Base-by-base conservation (phyloP, 345 rosid species). In the Boechera stricta region DNA sequence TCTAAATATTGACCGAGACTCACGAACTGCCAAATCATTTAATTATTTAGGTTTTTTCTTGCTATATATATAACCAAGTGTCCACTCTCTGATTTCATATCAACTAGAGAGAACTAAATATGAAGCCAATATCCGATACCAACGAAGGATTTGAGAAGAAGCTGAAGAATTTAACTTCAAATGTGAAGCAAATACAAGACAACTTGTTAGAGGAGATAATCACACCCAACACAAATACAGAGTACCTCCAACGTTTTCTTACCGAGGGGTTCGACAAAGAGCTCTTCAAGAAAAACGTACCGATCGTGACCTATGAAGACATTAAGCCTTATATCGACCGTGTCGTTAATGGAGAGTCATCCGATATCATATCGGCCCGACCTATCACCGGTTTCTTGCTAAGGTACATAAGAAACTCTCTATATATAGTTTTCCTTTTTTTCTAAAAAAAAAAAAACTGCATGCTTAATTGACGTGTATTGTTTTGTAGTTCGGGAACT, bases 361-460 rank as follows among this genome's bases (percentile, higher is more conserved):
- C 97, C 0, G 68, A 82, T 13, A 78, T 94, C 44, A 86, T 91
- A 76, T 90, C 96, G 7, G 81, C 88, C 26, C 82, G 90, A 4
- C 91, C 94, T 15, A 88, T 94, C 59, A 87, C 94, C 3, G 97
- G 93, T 82, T 84, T 94, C 71, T 90, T 91, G 78, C 93, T 96
- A 31, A 91, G 98, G 97, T 89, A 83, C 61, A 18, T 16, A 49
- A 57, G 33, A 66, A 57, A 3, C 31, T 74, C 11, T 62, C 6
- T 67, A 6, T 29, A 3, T 69, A 31, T 31, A 21, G 45, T 64
- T 32, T 44, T 13, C 15, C 2, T 44, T 44, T 39, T 39, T 39
- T 10, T 3, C 12, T 39, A 21, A 39, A 13, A 3, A 39, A 10
- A 10, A 32, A 39, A 13, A 16, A 16, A 16, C 45, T 64, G 55